phyloP scores from a whole-genome alignment of 2,329 filamentous ascomycete species.

The Ophiosphaerella herpotricha region DNA sequence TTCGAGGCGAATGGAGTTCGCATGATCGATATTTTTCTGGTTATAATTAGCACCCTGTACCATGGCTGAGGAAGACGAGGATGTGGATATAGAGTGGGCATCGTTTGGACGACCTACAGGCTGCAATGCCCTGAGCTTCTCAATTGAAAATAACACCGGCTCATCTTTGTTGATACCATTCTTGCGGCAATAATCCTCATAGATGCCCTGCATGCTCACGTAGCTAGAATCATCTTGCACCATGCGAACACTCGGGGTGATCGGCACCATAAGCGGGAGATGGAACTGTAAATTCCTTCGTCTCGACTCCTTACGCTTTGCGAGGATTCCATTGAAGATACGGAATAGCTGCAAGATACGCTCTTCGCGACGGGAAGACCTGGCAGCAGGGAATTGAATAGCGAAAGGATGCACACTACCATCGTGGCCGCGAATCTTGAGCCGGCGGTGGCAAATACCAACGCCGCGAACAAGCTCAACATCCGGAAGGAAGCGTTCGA shows the following conservation, averaged over 20 bases:
- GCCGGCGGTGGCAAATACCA: slow-evolving; percentile 85
- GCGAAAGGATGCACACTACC: slow-evolving; percentile 96
- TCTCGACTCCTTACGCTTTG: slow-evolving; percentile 92
- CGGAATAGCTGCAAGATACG: slow-evolving; percentile 94
- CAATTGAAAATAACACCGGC: slow-evolving; percentile 91
- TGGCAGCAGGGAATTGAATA: slow-evolving; percentile 90
- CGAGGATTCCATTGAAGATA: slow-evolving; percentile 90
- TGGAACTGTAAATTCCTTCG: slow-evolving; percentile 95
- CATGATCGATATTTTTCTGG: slow-evolving; percentile 71
- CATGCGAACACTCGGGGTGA: slow-evolving; percentile 92
- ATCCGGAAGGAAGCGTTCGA: slow-evolving; percentile 93
- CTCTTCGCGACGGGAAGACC: slow-evolving; percentile 92
- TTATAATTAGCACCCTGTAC: background rate
- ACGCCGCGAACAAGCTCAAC: slow-evolving; percentile 92
- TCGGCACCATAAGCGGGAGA: slow-evolving; percentile 90
- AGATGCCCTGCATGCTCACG: slow-evolving; percentile 91
- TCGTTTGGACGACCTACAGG: slow-evolving; percentile 32
- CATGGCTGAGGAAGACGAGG: background rate
- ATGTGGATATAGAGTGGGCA: too few relatives aligned
- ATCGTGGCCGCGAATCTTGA: slow-evolving; percentile 97
- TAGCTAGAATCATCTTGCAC: slow-evolving; percentile 96
- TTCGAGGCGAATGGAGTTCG: slow-evolving; percentile 76
- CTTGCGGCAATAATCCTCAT: slow-evolving; percentile 92
- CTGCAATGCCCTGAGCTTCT: slow-evolving; percentile 77
- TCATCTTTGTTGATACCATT: slow-evolving; percentile 92